Conservation (phyloP, 169 alveolate genomes). For the Plasmodium blacklocki region DNA sequence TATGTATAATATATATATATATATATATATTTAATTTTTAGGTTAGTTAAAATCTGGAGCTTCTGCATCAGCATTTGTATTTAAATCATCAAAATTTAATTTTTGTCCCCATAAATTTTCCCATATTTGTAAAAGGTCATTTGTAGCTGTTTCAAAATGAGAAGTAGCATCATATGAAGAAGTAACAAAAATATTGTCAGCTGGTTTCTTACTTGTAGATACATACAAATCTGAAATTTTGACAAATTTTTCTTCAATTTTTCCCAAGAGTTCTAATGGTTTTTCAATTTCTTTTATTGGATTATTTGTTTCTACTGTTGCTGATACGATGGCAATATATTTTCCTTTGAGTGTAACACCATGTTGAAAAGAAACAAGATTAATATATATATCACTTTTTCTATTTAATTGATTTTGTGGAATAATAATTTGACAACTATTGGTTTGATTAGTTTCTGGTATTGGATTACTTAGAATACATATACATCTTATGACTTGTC, state of each 20-base stretch:
- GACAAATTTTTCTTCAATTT: constrained; percentile 93
- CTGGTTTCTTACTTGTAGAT: constrained; percentile 91
- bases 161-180: constrained; percentile 96
- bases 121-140: constrained; percentile 92
- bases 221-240: constrained; percentile 91
- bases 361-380: constrained; percentile 94
- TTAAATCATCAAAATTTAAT: constrained; percentile 68
- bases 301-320: constrained; percentile 96
- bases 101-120: constrained; percentile 77
- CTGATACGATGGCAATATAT: constrained; percentile 95
- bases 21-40: no score
- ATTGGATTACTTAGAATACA: constrained; percentile 96
- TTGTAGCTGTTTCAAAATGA: constrained; percentile 98
- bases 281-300: constrained; percentile 95
- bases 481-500: constrained; percentile 91
- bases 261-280: constrained; percentile 95
- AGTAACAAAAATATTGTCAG: constrained; percentile 93
- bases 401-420: constrained; percentile 96
- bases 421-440: constrained; percentile 95
- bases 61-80: constrained; percentile 40
- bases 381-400: constrained; percentile 94
- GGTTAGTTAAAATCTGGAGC: neutral
- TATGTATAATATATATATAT: no score
- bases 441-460: constrained; percentile 94
- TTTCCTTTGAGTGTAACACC: constrained; percentile 95